Percentiles rank a stretch among this genome's conserved stretches.
Evolutionary conservation across 768 basidiomycete genomes (phyloP).

Genomic region (Boletales sp.): DNA sequence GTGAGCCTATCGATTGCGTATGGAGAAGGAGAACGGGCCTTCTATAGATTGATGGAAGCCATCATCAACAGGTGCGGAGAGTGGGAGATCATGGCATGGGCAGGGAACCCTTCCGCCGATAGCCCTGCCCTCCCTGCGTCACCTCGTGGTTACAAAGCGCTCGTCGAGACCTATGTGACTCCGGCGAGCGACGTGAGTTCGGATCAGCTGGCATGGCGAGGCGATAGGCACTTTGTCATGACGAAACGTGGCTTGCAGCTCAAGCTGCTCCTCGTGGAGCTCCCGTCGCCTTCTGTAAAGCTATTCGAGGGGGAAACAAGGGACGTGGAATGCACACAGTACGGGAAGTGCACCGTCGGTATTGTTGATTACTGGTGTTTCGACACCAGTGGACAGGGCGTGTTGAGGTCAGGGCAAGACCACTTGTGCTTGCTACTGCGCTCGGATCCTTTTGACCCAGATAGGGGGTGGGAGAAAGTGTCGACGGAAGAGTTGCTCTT

Average conservation of each 20-base stretch:
- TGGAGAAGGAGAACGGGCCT: slow-evolving; percentile 32
- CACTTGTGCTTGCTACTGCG: slow-evolving; percentile 27
- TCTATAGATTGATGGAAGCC: slow-evolving; percentile 27
- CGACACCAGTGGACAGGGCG: slow-evolving; percentile 23
- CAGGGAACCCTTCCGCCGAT: slow-evolving; percentile 22
- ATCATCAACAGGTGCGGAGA: slow-evolving; percentile 26
- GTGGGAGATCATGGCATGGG: slow-evolving; percentile 34
- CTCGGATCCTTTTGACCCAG: slow-evolving; percentile 29
- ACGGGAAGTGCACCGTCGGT: slow-evolving; percentile 22
- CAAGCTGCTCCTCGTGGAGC: slow-evolving; percentile 18
- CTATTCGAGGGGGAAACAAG: slow-evolving; percentile 16
- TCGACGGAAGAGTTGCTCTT: slow-evolving; percentile 27
- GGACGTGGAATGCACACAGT: slow-evolving; percentile 10
- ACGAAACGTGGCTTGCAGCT: slow-evolving; percentile 31
- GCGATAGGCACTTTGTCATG: slow-evolving; percentile 28
- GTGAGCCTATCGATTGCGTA: slow-evolving; percentile 33
- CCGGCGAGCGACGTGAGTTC: neutral
- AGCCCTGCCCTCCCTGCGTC: slow-evolving; percentile 31
- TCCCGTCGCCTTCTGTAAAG: slow-evolving; percentile 15
- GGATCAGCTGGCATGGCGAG: slow-evolving; percentile 16
- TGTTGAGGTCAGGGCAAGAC: slow-evolving; percentile 21
- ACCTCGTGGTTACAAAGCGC: slow-evolving; percentile 25
- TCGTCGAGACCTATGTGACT: slow-evolving; percentile 2
- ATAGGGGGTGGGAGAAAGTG: slow-evolving; percentile 25
- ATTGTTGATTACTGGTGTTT: slow-evolving; percentile 33